Base-by-base conservation (phyloP, 805 yeast genomes). In the Metschnikowia peoriensis region DNA sequence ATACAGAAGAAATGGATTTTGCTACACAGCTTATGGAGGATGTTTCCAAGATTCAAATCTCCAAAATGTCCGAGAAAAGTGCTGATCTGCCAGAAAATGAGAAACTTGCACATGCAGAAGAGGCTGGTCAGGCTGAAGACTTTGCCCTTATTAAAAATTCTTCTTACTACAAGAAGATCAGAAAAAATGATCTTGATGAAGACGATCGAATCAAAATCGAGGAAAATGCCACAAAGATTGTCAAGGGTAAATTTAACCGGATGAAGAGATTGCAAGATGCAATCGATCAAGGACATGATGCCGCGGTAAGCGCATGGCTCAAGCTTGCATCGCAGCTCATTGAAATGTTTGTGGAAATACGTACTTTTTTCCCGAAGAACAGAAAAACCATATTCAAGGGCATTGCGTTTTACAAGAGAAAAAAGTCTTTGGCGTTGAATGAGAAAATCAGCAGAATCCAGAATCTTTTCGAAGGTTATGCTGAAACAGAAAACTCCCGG, bases 301-400 rank as follows among this genome's bases (percentile, higher is more conserved):
- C 82, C n/a, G 88, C 94, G 0, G 78, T 83, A 1, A 75, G 79
- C 7, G 81, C 89, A 1, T 94, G 98, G 98, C 78, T 89, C 58
- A 89, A 89, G 54, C 73, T 84, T 6, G 97, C 93, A 0, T 81
- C 89, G 2, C 96, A 88, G 58, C 76, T 94, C 47, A 83, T 93
- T 41, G 96, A 91, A 62, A 82, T 88, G 54, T 92, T 94, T 64
- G 82, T 88, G 28, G 81, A 85, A 50, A 90, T 89, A 11, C 79
- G 85, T 55, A 83, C 84, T 60, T 89, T 94, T 58, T 92, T 89
- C 62, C 88, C 92, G 1, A 78, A 83, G 46, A 96, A 89, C 61
- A 80, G 86, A 51, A 85, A 85, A 11, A 82, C 85, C 47, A 77
- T 79, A 17, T 88, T 88, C 64, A 83, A 81, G 44, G 91, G 92